Conservation (phyloP, 148 eudicot genomes). For the Hydrangea macrophylla region DNA sequence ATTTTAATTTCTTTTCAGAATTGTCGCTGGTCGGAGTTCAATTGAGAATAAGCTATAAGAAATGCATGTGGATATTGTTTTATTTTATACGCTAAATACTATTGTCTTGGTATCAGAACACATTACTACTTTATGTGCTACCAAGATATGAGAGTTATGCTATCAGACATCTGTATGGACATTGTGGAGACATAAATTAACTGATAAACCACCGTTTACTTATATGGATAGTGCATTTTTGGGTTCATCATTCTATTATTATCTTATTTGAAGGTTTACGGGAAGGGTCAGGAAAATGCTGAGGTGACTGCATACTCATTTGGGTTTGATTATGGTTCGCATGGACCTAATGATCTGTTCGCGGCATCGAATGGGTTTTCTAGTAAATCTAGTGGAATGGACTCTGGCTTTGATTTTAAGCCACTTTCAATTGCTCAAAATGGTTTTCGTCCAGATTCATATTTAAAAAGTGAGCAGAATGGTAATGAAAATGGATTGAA, state of each 20-base stretch:
- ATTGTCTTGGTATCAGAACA: neutral
- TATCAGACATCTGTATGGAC: too few species aligned
- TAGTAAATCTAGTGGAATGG: conserved; percentile 19
- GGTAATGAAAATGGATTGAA: conserved; percentile 27
- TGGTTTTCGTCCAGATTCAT: conserved; percentile 29
- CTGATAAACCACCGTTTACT: neutral
- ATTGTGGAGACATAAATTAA: too few species aligned
- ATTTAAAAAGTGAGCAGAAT: conserved; percentile 21
- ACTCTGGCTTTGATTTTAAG: conserved; percentile 26
- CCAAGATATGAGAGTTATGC: too few species aligned
- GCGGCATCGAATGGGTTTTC: conserved; percentile 23
- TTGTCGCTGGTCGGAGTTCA: conserved; percentile 3
- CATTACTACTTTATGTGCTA: neutral
- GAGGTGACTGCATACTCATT: conserved; percentile 23
- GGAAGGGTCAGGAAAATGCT: conserved; percentile 39
- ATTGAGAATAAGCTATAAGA: conserved; percentile 14
- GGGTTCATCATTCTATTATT: conserved; percentile 11
- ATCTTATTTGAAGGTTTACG: conserved; percentile 20
- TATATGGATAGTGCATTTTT: neutral
- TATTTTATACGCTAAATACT: neutral
- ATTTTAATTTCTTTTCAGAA: neutral
- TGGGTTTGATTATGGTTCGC: conserved; percentile 21
- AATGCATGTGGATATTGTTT: conserved; percentile 29
- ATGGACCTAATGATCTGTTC: conserved; percentile 36
- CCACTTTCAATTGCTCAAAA: conserved; percentile 23